Base-by-base conservation (phyloP, 768 basidiomycete species). In the Mycena metata region DNA sequence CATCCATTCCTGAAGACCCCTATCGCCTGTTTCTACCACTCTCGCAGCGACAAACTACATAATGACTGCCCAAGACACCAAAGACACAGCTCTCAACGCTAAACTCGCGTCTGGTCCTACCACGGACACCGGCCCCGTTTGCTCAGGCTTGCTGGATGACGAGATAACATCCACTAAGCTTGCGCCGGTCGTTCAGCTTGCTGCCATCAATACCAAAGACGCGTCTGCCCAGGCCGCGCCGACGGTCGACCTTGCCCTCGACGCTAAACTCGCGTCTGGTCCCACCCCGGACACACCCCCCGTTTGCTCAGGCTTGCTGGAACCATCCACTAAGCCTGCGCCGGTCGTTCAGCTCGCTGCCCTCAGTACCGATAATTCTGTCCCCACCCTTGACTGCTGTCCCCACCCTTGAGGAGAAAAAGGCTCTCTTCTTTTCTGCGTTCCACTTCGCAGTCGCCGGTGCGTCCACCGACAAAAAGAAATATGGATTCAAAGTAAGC, bases 381-480 rank as follows among this genome's bases (percentile, higher is more conserved):
- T 42, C 17, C 41, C 57, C 57, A 58, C 64, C 10, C 55, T 66
- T 24, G 47, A 66, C 9, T n/a, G n/a, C 39, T 39, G 23, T 42
- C 17, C 41, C 57, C 57, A 58, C 64, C 10, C 55, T 66, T 24
- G 47, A 66, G 10, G 50, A 61, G 26, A 55, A 67, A 46, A 45
- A 55, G 33, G 16, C 30, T 2, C 26, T 41, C 13, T 89, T 89
- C 74, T 74, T 88, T 50, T 80, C 83, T 4, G 79, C 84, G 17
- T 76, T 83, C 1, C 73, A 80, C 57, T 90, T 79, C 56, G 89
- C 88, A 16, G 88, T 90, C 11, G 84, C 87, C 2, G 89, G 89
- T 17, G 88, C 88, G 2, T 88, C 86, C 45, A 87, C 82, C 24
- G 84, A 87, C 74, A 77, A 80, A 64, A 74, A 79, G 46, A 90